Evolutionary conservation across 768 basidiomycete species (phyloP).

Genomic region (Kwoniella sp.): DNA sequence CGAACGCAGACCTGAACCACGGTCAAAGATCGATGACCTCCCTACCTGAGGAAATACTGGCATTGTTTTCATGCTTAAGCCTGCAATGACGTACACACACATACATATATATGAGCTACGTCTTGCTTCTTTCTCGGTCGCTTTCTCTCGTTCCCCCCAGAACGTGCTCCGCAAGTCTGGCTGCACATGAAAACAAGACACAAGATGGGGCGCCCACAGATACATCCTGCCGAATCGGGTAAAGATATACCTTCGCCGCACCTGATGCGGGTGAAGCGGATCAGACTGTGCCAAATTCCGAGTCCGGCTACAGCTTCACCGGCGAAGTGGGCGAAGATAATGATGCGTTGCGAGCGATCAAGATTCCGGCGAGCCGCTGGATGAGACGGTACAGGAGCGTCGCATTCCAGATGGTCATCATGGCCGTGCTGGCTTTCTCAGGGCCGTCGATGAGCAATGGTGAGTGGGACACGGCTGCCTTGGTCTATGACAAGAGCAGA

Average conservation of each 20-base stretch:
- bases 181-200: no score
- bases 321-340: constrained; percentile 8
- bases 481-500: background rate
- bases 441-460: constrained; percentile 19
- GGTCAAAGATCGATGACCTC: no score
- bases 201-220: no score
- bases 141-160: no score
- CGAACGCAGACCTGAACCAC: no score
- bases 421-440: constrained; percentile 11
- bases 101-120: no score
- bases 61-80: no score
- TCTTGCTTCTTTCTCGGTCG: no score
- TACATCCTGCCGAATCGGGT: no score
- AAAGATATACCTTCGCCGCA: background rate
- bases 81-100: no score
- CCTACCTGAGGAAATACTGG: no score
- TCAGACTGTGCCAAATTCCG: background rate
- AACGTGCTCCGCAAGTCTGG: no score
- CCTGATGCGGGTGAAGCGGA: background rate
- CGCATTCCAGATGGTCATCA: constrained; percentile 7
- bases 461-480: background rate
- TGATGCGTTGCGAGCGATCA: constrained; percentile 11
- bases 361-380: constrained; percentile 5
- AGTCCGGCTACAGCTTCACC: background rate
- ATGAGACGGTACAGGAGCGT: constrained; percentile 2